Percentiles rank a stretch among this genome's conserved stretches.
phyloP scores from a whole-genome alignment of 2,329 filamentous ascomycete genomes.

The Monilinia fructicola region DNA sequence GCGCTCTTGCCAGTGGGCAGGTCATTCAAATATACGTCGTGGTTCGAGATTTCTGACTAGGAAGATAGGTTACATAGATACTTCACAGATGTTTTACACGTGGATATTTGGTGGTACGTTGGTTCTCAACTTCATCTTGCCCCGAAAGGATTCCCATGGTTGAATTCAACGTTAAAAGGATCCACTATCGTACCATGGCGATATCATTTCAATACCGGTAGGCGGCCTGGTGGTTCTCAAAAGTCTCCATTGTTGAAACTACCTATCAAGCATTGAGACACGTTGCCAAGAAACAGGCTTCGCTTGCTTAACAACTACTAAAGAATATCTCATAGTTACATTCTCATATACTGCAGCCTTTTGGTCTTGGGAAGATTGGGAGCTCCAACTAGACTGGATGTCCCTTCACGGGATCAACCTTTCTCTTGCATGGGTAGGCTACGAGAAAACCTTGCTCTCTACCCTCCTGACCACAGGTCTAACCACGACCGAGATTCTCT shows the following conservation, averaged over 20 bases:
- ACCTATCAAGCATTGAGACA: background rate
- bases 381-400: conserved; percentile 53
- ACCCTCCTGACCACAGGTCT: conserved; percentile 50
- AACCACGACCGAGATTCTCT: conserved; percentile 45
- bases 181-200: conserved; percentile 47
- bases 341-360: conserved; percentile 53
- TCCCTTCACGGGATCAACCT: conserved; percentile 53
- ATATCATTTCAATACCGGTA: conserved; percentile 53
- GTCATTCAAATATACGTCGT: background rate
- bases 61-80: conserved; percentile 41
- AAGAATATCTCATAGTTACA: conserved; percentile 43
- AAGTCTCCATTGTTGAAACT: background rate
- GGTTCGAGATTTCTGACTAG: background rate
- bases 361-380: conserved; percentile 56
- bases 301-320: background rate
- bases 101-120: conserved; percentile 50
- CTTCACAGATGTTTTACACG: conserved; percentile 44
- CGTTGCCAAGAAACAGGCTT: background rate
- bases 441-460: conserved; percentile 51
- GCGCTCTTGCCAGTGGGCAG: background rate
- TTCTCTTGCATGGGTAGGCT: conserved; percentile 52
- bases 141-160: conserved; percentile 38
- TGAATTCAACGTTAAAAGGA: conserved; percentile 42
- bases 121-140: conserved; percentile 45
- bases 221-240: background rate